These are phyloP conservation scores for Yamadazyma oceani DNA, from an alignment of 1,139 yeast genomes.

Conservation along the genomic window DNA sequence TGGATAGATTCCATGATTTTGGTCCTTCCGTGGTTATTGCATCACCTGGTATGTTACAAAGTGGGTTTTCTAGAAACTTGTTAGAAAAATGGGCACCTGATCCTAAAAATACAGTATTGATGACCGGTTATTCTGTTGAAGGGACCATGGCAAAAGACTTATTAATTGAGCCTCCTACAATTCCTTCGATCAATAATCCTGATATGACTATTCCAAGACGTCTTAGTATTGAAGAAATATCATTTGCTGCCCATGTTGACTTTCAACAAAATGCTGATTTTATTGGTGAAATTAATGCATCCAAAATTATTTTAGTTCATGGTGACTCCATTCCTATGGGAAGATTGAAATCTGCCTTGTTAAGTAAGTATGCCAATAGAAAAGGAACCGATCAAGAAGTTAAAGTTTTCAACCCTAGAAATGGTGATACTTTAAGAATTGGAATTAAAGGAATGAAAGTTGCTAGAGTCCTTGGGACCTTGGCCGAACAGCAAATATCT, in stretches of 20 bases:
- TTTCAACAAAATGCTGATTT: constrained; percentile 90
- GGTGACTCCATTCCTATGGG: constrained; percentile 99
- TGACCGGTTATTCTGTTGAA: constrained; percentile 97
- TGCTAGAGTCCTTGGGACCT: constrained; percentile 80
- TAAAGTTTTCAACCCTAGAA: constrained; percentile 89
- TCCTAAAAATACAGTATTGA: constrained; percentile 78
- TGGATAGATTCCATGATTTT: constrained; percentile 85
- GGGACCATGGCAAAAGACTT: constrained; percentile 96
- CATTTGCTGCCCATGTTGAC: constrained; percentile 99
- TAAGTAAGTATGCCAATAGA: constrained; percentile 79
- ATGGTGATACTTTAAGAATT: constrained; percentile 77
- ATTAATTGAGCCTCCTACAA: constrained; percentile 83
- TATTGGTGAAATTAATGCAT: constrained; percentile 84
- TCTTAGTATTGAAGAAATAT: constrained; percentile 86
- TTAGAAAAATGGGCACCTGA: constrained; percentile 98
- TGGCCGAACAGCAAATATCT: constrained; percentile 57
- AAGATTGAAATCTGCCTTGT: constrained; percentile 84
- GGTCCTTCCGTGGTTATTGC: constrained; percentile 97
- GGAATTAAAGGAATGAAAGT: constrained; percentile 81
- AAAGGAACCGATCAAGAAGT: constrained; percentile 90
- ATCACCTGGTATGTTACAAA: constrained; percentile 97
- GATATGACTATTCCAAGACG: constrained; percentile 86
- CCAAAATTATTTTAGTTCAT: constrained; percentile 83
- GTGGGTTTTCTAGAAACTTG: constrained; percentile 88
- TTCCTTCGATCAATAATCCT: constrained; percentile 77